Evolutionary conservation across 1,284 basidiomycete genomes (phyloP), one percentile per base, ranked within the genome.

Genomic region (Rhodotorula mucilaginosa): DNA sequence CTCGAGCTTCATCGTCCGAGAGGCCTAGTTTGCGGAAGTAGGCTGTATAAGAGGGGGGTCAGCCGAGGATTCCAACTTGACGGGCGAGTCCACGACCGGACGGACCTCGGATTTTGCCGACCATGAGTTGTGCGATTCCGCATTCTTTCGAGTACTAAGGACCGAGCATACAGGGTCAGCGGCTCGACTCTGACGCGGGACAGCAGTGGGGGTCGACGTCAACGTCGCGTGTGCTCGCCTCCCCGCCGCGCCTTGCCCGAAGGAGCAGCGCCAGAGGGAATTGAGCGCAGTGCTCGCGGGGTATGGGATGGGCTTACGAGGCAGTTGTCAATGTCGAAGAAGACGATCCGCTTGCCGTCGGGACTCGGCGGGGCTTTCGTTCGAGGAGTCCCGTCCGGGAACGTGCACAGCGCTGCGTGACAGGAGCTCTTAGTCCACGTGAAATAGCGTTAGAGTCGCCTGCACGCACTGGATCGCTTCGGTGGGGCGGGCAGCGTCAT

Each of bases 21-120:
- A 82, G 70, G 0, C 81, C 81, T 31, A 82, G 73, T 23, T 71
- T 67, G 29, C 71, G 65, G 52, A 83, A 82, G 71, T 82, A 82
- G 54, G 76, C 79, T 59, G 34, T 34, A 34, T 34, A 34, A 34
- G 34, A 34, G 71, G 21, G 7, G 12, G 23, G 3, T 39, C 0
- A 13, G 12, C 29, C 29, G 18, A 21, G 48, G 26, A 31, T 31
- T 47, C 60, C 44, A 51, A 5, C 15, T 12, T 54, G n/a, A n/a
- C 49, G 34, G 34, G 4, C 26, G 23, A 5, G 26, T 3, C 39
- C 39, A 39, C 39, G 23, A 47, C 39, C 1, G 44, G 16, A 19
- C 64, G 58, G 19, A 67, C 69, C 68, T 48, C 67, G 58, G 39
- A 77, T 76, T 63, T 67, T 70, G 1, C 70, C 68, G 62, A 70